These are phyloP conservation scores for Aspergillus luchuensis DNA, from an alignment of 2,329 filamentous ascomycete genomes.

Conservation along the genomic window DNA sequence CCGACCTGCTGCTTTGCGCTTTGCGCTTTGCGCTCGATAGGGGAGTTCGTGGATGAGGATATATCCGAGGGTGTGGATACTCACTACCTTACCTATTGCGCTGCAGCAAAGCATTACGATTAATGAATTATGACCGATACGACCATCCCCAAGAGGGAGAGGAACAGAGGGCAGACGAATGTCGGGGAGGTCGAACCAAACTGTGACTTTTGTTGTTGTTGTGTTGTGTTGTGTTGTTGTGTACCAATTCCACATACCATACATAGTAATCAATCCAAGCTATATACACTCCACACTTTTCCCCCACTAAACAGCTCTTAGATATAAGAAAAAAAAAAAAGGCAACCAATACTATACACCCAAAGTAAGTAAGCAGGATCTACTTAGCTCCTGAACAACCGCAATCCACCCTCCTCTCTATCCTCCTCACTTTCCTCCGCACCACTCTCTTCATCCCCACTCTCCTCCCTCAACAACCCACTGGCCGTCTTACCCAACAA, in stretches of 20 bases:
- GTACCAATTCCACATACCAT: constrained; percentile 4
- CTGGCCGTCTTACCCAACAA: constrained; percentile 67
- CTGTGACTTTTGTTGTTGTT: constrained; percentile 1
- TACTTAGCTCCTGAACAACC: constrained; percentile 30
- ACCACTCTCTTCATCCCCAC: constrained; percentile 50
- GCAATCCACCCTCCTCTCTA: constrained; percentile 36
- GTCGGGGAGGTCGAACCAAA: not conserved
- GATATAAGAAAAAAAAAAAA: no score
- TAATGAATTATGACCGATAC: not conserved
- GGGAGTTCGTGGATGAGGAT: no score
- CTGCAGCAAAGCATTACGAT: not conserved
- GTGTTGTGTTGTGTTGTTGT: not conserved
- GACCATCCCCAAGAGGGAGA: not conserved
- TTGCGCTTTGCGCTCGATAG: no score
- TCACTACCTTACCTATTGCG: no score
- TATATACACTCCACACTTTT: not conserved
- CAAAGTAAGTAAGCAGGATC: no score
- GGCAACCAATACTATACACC: no score
- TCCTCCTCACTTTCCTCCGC: constrained; percentile 34
- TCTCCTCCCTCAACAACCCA: constrained; percentile 63
- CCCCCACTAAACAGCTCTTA: no score
- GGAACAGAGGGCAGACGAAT: not conserved
- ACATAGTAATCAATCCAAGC: constrained; percentile 6
- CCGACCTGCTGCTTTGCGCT: no score
- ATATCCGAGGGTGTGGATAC: no score